Base-by-base conservation (phyloP, 257 asterid genomes). In the Parsonsia alboflavescens region DNA sequence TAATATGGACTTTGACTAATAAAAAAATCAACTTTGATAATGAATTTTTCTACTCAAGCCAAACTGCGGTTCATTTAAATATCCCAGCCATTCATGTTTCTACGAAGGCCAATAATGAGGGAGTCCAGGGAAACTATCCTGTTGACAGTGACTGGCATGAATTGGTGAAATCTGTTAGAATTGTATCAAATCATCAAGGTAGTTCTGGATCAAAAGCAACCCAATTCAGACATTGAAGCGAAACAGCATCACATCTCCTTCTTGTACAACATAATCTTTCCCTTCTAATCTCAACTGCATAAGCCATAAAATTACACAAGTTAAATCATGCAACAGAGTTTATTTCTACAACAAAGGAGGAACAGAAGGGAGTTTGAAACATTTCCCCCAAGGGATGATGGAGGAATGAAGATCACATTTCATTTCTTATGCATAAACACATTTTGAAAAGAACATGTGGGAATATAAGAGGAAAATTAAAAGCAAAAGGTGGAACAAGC, bases 261-360 rank as follows among this genome's bases (percentile, higher is more conserved):
- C 99, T 88, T 84, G 85, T 62, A 94, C 99, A 54, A 90, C 75
- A 58, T 94, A 94, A 36, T 94, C 99, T 86, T 92, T 94, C 41
- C 99, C 99, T 80, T 94, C 99, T 54, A 89, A 87, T 81, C 96
- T 90, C 87, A 95, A 85, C 99, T 95, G 97, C 92, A 85, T 17
- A 44, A 69, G 54, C 12, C 49, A 53, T 28, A 76, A 61, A 48
- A 22, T 13, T 24, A 50, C 22, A 12, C 10, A 13, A n/a, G 33
- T 10, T 49, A 64, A 17, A n/a, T 24, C 53, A 6, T 33, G 16
- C 36, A 62, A 17, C 46, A 42, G 10, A 63, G 19, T 19, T 59
- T 17, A 19, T 42, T 72, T 72, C 30, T 45, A 28, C 3, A 46
- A 44, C 3, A 15, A 36, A 3, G 28, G 2, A 7, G 67, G 8